Evolutionary conservation across 2,329 filamentous ascomycete genomes (phyloP), one percentile per base, ranked within the genome.

Genomic region (Volutella citrinella): DNA sequence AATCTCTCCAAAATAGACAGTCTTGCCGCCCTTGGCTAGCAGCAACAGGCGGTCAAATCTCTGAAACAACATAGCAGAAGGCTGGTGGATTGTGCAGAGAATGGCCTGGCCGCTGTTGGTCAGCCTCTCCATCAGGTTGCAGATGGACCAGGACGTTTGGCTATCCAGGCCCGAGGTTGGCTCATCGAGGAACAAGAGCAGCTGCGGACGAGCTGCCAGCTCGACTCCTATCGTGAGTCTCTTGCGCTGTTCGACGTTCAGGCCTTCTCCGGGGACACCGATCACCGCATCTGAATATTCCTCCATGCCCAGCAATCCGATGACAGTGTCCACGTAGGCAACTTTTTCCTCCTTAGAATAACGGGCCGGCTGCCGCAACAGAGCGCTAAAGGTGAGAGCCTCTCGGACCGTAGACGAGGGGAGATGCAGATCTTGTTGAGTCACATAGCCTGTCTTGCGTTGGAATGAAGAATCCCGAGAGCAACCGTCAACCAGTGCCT

Each of bases 391-490:
- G 45, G 77, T 77, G 20, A 95, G 70, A 5, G 87, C 86, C 61
- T 95, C 88, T 37, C 88, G 79, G 18, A 94, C 87, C 1, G 88
- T 94, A 1, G 81, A 79, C 0, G 87, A 91, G 11, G 80, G 70
- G 10, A 91, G 69, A 57, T 94, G 88, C 3, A 94, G 71, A 72
- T 95, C 88, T 54, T 93, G 87, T 57, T 94, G 88, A 53, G 93
- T 85, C 16, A 88, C 87, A 48, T 93, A 93, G 26, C 87, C 87
- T 0, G 86, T 91, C 63, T 89, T 90, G 34, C 87, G 80, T 57
- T 93, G 87, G 72, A 94, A 94, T 0, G 84, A 87, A 10, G 72
- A 70, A 45, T 91, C 86, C 21, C 84, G 77, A 19, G 75, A 77
- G 25, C 70, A 73, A 8, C 72, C 74, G 33, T 77, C 69, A 12